Conservation (phyloP, 75 land plant genomes). For the Chamaecyparis obtusa region DNA sequence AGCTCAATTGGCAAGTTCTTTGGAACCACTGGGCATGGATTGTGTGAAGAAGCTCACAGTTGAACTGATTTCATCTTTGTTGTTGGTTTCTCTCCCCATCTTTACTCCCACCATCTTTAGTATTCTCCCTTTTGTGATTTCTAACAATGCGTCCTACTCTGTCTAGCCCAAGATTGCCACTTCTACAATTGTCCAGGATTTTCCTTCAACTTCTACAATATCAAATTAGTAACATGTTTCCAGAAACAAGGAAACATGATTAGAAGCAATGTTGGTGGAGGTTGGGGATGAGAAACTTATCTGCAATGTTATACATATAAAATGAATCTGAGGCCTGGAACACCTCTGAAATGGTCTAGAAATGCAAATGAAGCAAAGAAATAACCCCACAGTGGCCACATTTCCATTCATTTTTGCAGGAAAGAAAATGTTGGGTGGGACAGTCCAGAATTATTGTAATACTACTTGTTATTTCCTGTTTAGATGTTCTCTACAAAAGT, state of each 20-base stretch:
- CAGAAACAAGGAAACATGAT: not conserved
- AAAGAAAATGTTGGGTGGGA: no score
- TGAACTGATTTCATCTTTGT: no score
- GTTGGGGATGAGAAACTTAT: not conserved
- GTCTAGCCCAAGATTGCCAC: no score
- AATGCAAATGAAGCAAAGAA: no score
- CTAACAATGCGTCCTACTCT: no score
- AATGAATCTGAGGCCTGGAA: not conserved
- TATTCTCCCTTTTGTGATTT: no score
- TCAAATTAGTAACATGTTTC: not conserved
- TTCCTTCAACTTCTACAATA: not conserved
- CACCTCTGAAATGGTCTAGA: not conserved
- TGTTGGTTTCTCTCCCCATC: no score
- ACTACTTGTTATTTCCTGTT: not conserved
- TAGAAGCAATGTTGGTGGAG: not conserved
- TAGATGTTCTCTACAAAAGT: not conserved
- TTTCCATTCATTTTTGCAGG: not conserved
- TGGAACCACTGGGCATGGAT: no score
- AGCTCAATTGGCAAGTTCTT: no score
- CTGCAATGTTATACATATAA: not conserved
- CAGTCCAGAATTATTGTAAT: not conserved
- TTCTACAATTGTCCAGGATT: not conserved
- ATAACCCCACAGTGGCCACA: not conserved
- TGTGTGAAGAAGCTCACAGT: no score
- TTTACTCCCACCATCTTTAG: no score